A percentile compares a stretch with the other conserved stretches of the same genome.
These are phyloP conservation scores for Microthlaspi erraticum DNA, from an alignment of 345 rosid genomes.

Conservation along the genomic window DNA sequence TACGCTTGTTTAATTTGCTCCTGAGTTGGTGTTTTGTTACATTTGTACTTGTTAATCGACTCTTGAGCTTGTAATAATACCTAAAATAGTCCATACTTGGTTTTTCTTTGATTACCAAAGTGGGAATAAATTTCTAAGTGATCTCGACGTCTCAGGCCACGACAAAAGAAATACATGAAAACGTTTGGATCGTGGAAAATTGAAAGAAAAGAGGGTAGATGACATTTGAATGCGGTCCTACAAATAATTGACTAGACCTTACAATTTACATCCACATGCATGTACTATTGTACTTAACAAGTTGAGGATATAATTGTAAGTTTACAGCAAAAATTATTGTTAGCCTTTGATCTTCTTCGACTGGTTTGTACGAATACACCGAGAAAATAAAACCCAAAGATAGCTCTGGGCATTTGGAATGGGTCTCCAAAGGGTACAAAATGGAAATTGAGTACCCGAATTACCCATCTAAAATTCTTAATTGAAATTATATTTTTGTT, in stretches of 20 bases:
- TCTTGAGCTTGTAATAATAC: slow-evolving; percentile 23
- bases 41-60: not conserved
- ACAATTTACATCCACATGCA: no score
- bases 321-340: not conserved
- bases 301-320: not conserved
- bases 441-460: no score
- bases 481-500: no score
- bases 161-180: not conserved
- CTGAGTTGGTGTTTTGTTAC: slow-evolving; percentile 10
- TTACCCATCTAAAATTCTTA: no score
- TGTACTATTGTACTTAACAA: no score
- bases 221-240: no score
- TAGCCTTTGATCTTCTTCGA: not conserved
- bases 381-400: no score
- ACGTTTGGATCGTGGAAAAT: not conserved
- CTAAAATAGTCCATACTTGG: not conserved
- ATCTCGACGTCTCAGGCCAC: no score
- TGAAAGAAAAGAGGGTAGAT: not conserved
- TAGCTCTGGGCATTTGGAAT: no score
- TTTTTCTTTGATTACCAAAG: not conserved
- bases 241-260: no score
- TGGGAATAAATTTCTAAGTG: no score
- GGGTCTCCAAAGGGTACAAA: no score
- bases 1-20: not conserved
- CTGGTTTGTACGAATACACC: slow-evolving; percentile 1